phyloP scores from a whole-genome alignment of 2,329 filamentous ascomycete genomes.

The Neonectria neomacrospora region DNA sequence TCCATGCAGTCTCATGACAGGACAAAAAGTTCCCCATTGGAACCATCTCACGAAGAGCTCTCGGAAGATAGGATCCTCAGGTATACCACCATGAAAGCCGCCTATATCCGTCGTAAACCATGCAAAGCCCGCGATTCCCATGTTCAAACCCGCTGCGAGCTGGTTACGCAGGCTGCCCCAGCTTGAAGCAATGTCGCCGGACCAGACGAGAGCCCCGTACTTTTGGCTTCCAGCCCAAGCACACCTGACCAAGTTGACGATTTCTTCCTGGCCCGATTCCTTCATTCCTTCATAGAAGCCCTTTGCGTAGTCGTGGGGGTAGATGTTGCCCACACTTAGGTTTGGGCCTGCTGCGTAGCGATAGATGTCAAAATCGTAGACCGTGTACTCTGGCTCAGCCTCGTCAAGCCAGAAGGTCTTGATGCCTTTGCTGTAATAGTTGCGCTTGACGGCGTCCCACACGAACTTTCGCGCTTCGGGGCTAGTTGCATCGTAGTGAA shows the following conservation, averaged over 20 bases:
- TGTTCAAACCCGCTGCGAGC: slow-evolving; percentile 71
- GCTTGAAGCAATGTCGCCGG: slow-evolving; percentile 72
- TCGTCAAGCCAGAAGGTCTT: slow-evolving; percentile 76
- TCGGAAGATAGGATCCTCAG: slow-evolving; percentile 64
- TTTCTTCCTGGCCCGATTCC: slow-evolving; percentile 61
- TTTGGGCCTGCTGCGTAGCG: slow-evolving; percentile 52
- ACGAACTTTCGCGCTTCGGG: slow-evolving; percentile 67
- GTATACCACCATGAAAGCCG: slow-evolving; percentile 74
- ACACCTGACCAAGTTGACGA: slow-evolving; percentile 66
- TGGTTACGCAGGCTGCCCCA: slow-evolving; percentile 70
- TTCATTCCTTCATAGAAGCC: slow-evolving; percentile 70
- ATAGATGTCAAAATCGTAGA: slow-evolving; percentile 75
- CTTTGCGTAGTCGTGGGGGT: slow-evolving; percentile 66
- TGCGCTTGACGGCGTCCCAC: slow-evolving; percentile 67
- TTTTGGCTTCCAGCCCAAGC: slow-evolving; percentile 68
- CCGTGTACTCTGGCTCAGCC: slow-evolving; percentile 72
- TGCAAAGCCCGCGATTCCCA: slow-evolving; percentile 71
- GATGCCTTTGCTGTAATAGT: slow-evolving; percentile 72
- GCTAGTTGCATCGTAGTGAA: slow-evolving; percentile 73
- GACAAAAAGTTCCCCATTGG: slow-evolving; percentile 75
- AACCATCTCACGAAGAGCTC: slow-evolving; percentile 76
- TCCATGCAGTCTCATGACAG: slow-evolving; percentile 75
- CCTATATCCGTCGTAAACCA: slow-evolving; percentile 80
- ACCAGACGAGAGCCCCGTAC: slow-evolving; percentile 74
- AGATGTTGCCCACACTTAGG: slow-evolving; percentile 66